Evolutionary conservation across 345 rosid genomes (phyloP).

Genomic region (Melaleuca alternifolia): DNA sequence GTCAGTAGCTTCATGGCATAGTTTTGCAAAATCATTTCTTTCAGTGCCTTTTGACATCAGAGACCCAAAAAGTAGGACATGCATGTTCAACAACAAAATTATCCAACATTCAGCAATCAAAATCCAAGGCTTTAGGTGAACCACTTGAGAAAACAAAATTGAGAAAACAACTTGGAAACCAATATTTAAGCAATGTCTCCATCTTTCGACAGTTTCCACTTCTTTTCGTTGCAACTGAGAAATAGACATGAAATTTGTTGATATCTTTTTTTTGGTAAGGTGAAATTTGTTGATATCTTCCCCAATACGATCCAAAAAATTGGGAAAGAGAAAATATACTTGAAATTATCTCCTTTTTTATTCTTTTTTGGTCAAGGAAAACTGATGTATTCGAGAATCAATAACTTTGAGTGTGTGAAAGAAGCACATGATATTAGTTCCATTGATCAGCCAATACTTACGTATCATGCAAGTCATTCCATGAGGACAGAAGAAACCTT

Average conservation of each 20-base stretch:
- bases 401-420: background rate
- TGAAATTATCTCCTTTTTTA: background rate
- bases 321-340: background rate
- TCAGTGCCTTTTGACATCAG: background rate
- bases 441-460: conserved; percentile 25
- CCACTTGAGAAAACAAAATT: background rate
- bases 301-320: background rate
- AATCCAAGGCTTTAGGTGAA: background rate
- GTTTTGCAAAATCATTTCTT: background rate
- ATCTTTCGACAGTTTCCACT: background rate
- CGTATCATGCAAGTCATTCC: conserved; percentile 99
- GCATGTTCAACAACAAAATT: background rate
- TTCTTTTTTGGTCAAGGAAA: background rate
- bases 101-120: background rate
- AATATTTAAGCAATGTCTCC: background rate
- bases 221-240: background rate
- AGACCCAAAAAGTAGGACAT: background rate
- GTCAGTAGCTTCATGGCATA: background rate
- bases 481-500: conserved; percentile 97
- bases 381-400: background rate
- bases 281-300: background rate
- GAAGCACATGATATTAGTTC: background rate
- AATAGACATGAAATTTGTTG: background rate
- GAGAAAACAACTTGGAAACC: background rate
- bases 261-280: background rate